phyloP scores from a whole-genome alignment of 371 early-diverging fungal genomes.

The Mucor saturninus region DNA sequence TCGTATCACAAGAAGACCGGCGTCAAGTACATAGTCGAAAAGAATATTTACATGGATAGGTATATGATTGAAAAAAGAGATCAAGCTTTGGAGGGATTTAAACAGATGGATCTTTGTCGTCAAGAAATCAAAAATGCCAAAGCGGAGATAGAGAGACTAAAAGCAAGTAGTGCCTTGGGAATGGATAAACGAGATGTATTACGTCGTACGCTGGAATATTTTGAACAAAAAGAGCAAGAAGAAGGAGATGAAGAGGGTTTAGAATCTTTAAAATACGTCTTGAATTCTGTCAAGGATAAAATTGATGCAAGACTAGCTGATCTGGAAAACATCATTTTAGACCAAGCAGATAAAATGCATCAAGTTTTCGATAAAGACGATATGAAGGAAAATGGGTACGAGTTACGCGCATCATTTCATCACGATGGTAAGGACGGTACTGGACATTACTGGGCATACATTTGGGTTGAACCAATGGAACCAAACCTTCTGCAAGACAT shows the following conservation, averaged over 20 bases:
- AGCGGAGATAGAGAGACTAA: slow-evolving; percentile 16
- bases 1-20: background rate
- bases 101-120: slow-evolving; percentile 29
- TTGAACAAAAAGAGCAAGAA: slow-evolving; percentile 14
- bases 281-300: slow-evolving; percentile 7
- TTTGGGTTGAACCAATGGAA: slow-evolving; percentile 35
- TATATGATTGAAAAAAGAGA: slow-evolving; percentile 42
- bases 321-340: slow-evolving; percentile 1
- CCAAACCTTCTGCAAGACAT: slow-evolving; percentile 19
- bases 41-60: slow-evolving; percentile 47
- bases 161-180: slow-evolving; percentile 5
- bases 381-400: slow-evolving; percentile 36
- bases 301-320: slow-evolving; percentile 8
- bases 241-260: background rate
- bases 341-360: slow-evolving; percentile 3
- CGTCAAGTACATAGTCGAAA: slow-evolving; percentile 30
- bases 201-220: slow-evolving; percentile 25
- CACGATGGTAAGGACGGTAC: slow-evolving; percentile 46
- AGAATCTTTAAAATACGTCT: background rate
- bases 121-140: slow-evolving; percentile 24
- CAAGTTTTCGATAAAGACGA: slow-evolving; percentile 11
- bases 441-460: slow-evolving; percentile 55
- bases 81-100: slow-evolving; percentile 25
- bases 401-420: slow-evolving; percentile 42
- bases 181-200: slow-evolving; percentile 26